Percentiles rank a stretch among this genome's conserved stretches.
Evolutionary conservation across 129 eudicot species (phyloP).

Genomic region (Heracleum sosnowskyi): DNA sequence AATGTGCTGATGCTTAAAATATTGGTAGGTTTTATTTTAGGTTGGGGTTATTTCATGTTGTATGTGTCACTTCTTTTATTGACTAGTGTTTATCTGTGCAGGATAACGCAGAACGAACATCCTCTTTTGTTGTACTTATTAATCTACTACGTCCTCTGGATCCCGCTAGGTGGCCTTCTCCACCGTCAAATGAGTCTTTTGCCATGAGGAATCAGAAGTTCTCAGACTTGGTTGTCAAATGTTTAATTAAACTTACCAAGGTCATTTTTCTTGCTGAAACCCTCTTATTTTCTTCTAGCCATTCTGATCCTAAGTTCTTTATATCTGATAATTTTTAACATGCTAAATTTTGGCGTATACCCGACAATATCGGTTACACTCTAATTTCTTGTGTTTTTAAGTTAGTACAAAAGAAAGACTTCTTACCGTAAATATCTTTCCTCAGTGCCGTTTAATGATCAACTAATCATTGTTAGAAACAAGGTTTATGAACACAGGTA

Average conservation of each 20-base stretch:
- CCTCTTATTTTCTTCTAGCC: not conserved
- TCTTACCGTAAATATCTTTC: not conserved
- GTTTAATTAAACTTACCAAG: conserved; percentile 92
- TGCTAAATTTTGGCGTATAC: not conserved
- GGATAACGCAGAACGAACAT: conserved; percentile 97
- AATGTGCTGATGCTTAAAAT: conserved; percentile 93
- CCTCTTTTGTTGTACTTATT: conserved; percentile 86
- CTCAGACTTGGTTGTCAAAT: conserved; percentile 87
- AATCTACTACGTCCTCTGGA: conserved; percentile 77
- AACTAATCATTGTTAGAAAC: not conserved
- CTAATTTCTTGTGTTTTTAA: not conserved
- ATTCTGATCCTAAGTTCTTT: not conserved
- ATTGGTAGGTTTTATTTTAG: conserved; percentile 26
- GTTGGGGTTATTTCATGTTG: not conserved
- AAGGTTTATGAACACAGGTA: not conserved
- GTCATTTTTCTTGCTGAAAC: conserved; percentile 20
- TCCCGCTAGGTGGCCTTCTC: conserved; percentile 88
- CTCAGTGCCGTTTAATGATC: not conserved
- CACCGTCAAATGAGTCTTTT: conserved; percentile 65
- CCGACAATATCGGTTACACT: not conserved
- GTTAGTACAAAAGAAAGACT: not conserved
- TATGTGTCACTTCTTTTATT: conserved; percentile 10
- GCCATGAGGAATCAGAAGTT: conserved; percentile 69
- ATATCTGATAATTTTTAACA: not conserved
- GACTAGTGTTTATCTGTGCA: conserved; percentile 16